Percentiles rank a stretch among this genome's conserved stretches.
Conservation (phyloP, 768 basidiomycete species). For the Boletus tomentosulus region DNA sequence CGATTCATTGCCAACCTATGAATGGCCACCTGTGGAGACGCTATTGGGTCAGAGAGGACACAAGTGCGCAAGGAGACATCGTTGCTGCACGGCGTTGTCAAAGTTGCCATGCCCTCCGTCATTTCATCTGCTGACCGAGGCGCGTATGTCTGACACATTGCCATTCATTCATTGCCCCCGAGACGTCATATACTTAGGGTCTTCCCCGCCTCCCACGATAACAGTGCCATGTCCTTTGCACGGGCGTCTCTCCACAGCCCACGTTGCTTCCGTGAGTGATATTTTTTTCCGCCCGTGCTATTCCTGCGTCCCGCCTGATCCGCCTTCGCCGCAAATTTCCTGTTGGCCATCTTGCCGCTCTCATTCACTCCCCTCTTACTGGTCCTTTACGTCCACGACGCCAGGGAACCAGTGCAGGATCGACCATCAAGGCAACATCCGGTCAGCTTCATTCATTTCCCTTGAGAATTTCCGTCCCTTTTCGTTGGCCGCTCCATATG, state of each 20-base stretch:
- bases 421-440: slow-evolving; percentile 17
- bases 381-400: neutral
- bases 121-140: slow-evolving; percentile 4
- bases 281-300: slow-evolving; percentile 2
- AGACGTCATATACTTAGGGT: slow-evolving; percentile 12
- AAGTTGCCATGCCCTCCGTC: neutral
- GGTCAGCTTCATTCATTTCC: slow-evolving; percentile 28
- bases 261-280: slow-evolving; percentile 21
- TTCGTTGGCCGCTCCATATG: neutral
- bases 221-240: neutral
- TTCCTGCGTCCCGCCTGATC: neutral
- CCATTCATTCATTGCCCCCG: slow-evolving; percentile 14
- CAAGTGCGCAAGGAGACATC: neutral
- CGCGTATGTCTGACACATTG: slow-evolving; percentile 10
- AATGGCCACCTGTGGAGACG: neutral
- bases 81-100: neutral
- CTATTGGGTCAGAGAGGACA: neutral
- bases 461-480: slow-evolving; percentile 10
- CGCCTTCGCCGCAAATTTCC: neutral
- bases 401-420: slow-evolving; percentile 13
- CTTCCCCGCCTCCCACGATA: slow-evolving; percentile 16
- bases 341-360: neutral
- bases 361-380: neutral
- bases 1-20: neutral
- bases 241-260: slow-evolving; percentile 7